These are phyloP conservation scores for Trametes sanguinea DNA, from an alignment of 768 basidiomycete species.

Conservation along the genomic window DNA sequence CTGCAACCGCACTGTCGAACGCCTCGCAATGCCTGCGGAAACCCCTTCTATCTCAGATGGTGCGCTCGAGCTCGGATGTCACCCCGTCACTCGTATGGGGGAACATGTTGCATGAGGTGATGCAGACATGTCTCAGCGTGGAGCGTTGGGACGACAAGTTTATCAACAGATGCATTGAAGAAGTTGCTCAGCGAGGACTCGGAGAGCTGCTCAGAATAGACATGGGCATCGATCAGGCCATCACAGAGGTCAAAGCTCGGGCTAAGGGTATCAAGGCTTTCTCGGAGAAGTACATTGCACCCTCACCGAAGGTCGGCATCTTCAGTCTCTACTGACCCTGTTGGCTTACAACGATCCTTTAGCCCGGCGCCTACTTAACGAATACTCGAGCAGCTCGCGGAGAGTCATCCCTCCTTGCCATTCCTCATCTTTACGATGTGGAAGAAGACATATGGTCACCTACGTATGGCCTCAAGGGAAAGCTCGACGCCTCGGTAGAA, in stretches of 20 bases:
- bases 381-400: constrained; percentile 60
- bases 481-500: constrained; percentile 88
- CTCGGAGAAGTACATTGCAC: constrained; percentile 63
- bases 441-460: constrained; percentile 99
- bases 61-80: constrained; percentile 58
- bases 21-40: constrained; percentile 83
- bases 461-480: constrained; percentile 91
- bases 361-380: constrained; percentile 67
- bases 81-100: constrained; percentile 84
- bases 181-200: constrained; percentile 54
- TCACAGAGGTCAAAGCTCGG: constrained; percentile 58
- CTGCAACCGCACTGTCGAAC: constrained; percentile 85
- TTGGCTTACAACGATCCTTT: neutral
- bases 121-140: constrained; percentile 74
- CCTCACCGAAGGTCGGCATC: constrained; percentile 58
- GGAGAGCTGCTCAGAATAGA: constrained; percentile 64
- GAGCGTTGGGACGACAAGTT: constrained; percentile 64
- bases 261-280: constrained; percentile 69
- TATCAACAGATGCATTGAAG: constrained; percentile 60
- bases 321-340: neutral
- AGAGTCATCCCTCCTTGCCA: constrained; percentile 61
- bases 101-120: constrained; percentile 88
- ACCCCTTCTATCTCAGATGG: constrained; percentile 72
- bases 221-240: constrained; percentile 61
- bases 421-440: constrained; percentile 76